Conservation (phyloP, 257 asterid genomes). For the Coffea eugenioides region DNA sequence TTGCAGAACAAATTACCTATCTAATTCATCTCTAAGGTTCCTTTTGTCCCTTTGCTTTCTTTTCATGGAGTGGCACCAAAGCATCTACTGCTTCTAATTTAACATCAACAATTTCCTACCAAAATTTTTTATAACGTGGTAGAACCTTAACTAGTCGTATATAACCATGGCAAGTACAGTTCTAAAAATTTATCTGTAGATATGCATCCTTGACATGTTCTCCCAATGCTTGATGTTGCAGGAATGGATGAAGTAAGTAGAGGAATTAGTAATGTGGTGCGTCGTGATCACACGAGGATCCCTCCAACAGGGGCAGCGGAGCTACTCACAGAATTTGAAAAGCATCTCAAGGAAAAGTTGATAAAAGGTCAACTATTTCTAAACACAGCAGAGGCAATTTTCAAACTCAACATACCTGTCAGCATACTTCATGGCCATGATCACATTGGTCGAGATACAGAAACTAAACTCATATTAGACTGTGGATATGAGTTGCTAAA, state of each 20-base stretch:
- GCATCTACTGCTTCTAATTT: neutral
- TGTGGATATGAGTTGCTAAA: slow-evolving; percentile 73
- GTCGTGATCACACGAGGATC: slow-evolving; percentile 11
- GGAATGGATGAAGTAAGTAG: slow-evolving; percentile 29
- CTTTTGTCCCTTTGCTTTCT: neutral
- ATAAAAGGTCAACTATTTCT: slow-evolving; percentile 63
- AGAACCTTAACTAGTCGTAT: neutral
- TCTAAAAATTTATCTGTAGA: neutral
- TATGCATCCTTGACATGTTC: neutral
- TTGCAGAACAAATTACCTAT: neutral
- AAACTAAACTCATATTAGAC: slow-evolving; percentile 52
- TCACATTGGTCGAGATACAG: slow-evolving; percentile 33
- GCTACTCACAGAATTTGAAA: slow-evolving; percentile 67
- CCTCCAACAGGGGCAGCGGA: slow-evolving; percentile 21
- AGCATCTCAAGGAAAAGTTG: slow-evolving; percentile 59
- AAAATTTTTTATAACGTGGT: neutral
- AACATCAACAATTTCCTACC: neutral
- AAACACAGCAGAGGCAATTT: slow-evolving; percentile 77
- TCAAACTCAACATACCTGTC: slow-evolving; percentile 78
- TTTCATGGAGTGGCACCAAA: neutral
- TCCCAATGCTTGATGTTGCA: slow-evolving; percentile 14
- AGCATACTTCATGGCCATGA: slow-evolving; percentile 53
- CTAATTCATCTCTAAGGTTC: neutral
- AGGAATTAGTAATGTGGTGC: slow-evolving; percentile 11
- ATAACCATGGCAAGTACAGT: neutral